Conservation (phyloP, 2,329 filamentous ascomycete genomes). For the Arthrobotrys megalospora region DNA sequence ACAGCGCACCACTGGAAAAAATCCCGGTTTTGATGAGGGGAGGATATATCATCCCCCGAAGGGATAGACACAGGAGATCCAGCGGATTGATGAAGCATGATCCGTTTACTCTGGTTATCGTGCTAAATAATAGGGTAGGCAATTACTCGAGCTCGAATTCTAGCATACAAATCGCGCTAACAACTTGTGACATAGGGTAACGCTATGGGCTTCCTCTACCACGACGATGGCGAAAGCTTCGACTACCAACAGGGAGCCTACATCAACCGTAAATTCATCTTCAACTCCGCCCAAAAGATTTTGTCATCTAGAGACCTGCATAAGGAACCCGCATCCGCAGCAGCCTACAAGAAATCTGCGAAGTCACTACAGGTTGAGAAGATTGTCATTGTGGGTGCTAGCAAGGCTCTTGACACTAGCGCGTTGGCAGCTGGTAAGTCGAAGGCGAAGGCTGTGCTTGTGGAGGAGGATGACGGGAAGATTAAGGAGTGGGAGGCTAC, state of each 20-base stretch:
- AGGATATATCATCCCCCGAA: conserved; percentile 90
- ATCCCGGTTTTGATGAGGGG: conserved; percentile 93
- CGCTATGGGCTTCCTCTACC: conserved; percentile 86
- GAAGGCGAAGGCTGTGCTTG: conserved; percentile 73
- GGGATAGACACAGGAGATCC: conserved; percentile 75
- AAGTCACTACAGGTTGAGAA: conserved; percentile 83
- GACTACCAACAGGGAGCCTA: conserved; percentile 88
- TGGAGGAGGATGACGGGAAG: conserved; percentile 69
- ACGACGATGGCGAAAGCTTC: conserved; percentile 94
- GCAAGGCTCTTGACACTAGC: conserved; percentile 28
- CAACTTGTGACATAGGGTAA: conserved; percentile 66
- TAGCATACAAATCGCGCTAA: neutral
- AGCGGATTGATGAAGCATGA: conserved; percentile 91
- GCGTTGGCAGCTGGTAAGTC: conserved; percentile 80
- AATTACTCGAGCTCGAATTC: neutral
- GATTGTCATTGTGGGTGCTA: conserved; percentile 80
- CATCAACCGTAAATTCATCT: conserved; percentile 85
- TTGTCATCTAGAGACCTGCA: conserved; percentile 81
- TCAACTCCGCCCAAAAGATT: conserved; percentile 72
- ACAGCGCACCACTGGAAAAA: conserved; percentile 85
- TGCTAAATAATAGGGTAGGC: conserved; percentile 76
- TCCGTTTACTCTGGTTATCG: conserved; percentile 91
- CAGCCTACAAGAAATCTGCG: conserved; percentile 83
- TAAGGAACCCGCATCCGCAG: conserved; percentile 66
- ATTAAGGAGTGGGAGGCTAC: conserved; percentile 72